Percentiles rank a stretch among this genome's conserved stretches.
phyloP scores from a whole-genome alignment of 495 filamentous ascomycete species.

The Aspergillus steynii region DNA sequence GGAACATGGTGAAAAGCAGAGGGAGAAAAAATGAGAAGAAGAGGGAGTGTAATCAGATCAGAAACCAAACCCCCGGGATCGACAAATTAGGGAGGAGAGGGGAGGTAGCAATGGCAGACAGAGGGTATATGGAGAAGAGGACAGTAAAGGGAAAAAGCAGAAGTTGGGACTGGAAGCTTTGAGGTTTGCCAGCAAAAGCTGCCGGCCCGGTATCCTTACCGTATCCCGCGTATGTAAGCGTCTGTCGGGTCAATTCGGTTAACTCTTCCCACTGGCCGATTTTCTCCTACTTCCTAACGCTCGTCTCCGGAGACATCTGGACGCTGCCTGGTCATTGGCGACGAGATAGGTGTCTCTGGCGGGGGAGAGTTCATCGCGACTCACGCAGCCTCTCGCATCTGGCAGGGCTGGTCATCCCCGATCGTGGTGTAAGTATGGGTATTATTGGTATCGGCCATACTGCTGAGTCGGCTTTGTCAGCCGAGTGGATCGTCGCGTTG shows the following conservation, averaged over 20 bases:
- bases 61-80: slow-evolving; percentile 33
- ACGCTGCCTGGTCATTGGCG: too few relatives aligned
- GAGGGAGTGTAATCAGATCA: slow-evolving; percentile 16
- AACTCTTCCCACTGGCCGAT: too few relatives aligned
- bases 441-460: background rate
- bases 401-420: background rate
- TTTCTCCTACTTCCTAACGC: too few relatives aligned
- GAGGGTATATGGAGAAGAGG: slow-evolving; percentile 17
- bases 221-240: slow-evolving; percentile 27
- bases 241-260: slow-evolving; percentile 20
- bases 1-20: slow-evolving; percentile 60
- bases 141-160: slow-evolving; percentile 31
- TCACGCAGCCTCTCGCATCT: background rate
- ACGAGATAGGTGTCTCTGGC: too few relatives aligned
- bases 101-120: slow-evolving; percentile 22
- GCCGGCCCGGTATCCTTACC: slow-evolving; percentile 29
- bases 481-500: background rate
- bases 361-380: background rate
- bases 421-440: too few relatives aligned
- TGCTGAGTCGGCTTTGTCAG: background rate
- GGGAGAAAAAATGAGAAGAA: slow-evolving; percentile 29
- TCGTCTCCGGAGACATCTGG: too few relatives aligned
- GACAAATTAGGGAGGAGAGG: slow-evolving; percentile 28
- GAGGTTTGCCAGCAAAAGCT: slow-evolving; percentile 26
- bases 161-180: slow-evolving; percentile 31